Percentiles rank a stretch among this genome's conserved stretches.
phyloP scores from a whole-genome alignment of 495 filamentous ascomycete genomes.

The Neurospora hispaniola region DNA sequence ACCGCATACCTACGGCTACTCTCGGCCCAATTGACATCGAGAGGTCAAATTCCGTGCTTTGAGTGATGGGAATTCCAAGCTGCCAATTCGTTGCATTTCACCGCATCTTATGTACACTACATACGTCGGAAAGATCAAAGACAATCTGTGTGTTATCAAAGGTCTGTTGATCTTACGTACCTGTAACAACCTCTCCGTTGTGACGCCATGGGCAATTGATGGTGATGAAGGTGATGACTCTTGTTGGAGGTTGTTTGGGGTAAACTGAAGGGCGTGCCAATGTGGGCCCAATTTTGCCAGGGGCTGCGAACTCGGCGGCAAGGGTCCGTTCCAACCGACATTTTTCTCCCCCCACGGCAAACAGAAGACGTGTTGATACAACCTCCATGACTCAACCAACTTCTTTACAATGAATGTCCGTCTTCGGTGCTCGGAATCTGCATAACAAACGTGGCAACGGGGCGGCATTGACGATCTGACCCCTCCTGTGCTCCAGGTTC shows the following conservation, averaged over 20 bases:
- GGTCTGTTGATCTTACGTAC: constrained; percentile 5
- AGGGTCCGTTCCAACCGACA: not conserved
- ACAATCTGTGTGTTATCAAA: constrained; percentile 2
- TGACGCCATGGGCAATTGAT: not conserved
- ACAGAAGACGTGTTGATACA: not conserved
- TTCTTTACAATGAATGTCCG: not conserved
- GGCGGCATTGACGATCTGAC: not conserved
- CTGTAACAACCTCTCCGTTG: not conserved
- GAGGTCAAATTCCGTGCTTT: constrained; percentile 5
- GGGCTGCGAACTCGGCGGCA: not conserved
- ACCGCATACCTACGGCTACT: constrained; percentile 19
- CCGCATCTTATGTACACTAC: not conserved
- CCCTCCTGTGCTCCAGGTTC: not conserved
- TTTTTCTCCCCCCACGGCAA: too few relatives aligned
- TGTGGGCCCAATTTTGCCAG: not conserved
- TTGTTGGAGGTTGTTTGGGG: not conserved
- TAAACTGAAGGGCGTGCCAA: not conserved
- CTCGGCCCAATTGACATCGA: constrained; percentile 16
- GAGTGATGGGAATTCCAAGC: not conserved
- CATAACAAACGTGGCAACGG: not conserved
- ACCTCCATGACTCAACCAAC: not conserved
- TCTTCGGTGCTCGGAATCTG: not conserved
- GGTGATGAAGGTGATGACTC: not conserved
- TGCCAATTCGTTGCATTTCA: not conserved
- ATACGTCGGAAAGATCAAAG: not conserved